Base-by-base conservation (phyloP, 179 eudicot species). In the Beta lomatogona region DNA sequence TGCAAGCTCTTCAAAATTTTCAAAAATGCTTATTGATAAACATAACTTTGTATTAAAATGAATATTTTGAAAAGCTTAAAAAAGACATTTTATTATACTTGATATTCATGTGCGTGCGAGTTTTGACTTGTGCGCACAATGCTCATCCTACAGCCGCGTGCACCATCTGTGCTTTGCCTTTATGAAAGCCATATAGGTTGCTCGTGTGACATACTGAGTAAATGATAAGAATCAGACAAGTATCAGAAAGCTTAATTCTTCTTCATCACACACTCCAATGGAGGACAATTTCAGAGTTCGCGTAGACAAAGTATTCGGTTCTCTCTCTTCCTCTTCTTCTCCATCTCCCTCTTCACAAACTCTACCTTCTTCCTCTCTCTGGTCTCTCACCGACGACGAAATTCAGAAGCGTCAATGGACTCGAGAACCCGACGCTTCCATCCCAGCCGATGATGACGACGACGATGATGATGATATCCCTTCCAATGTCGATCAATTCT, bases 321-420 rank as follows among this genome's bases (percentile, higher is more conserved):
- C 88, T 46, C 90, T 88, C 81, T 77, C 90, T 58, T 79, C 86
- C 0, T 19, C 77, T 44, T 73, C 80, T 18, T 48, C 65, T 13
- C 11, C 77, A 18, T 44, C 81, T 2, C 22, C 81, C 0, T 44
- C 83, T 7, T 28, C 73, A 4, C 80, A 57, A 64, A 36, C 66
- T 25, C 82, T 82, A 60, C 46, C 80, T 6, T 63, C 60, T 41
- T 69, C 84, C 0, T 86, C 90, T 8, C 78, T 88, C 19, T 88
- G 90, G 90, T 75, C 84, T 36, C 88, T 88, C 63, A 84, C 90
- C 7, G 90, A 88, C 80, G 85, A 82, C 44, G 90, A 88, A 58
- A 81, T 86, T 8, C 79, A 84, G 70, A 86, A 76, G 81, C 75
- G 81, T 64, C 79, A n/a, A 57, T 75, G 86, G 77, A 13, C 73